A percentile compares a stretch with the other conserved stretches of the same genome.
phyloP scores from a whole-genome alignment of 2,329 filamentous ascomycete species.

The Knoxdaviesia proteae region DNA sequence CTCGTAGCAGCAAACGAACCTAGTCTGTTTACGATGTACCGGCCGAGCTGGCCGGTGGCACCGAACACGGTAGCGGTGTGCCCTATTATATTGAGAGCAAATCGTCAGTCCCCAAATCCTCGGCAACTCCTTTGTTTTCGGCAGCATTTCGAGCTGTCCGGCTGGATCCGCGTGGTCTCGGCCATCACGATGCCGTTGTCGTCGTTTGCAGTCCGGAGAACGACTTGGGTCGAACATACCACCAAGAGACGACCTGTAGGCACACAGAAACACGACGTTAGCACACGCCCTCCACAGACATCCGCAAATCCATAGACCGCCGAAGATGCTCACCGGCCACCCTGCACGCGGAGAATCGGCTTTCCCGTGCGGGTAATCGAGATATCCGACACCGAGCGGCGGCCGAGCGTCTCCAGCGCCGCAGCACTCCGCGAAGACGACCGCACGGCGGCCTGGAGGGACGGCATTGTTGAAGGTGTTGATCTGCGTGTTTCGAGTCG shows the following conservation, averaged over 20 bases:
- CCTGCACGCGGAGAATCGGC: constrained; percentile 72
- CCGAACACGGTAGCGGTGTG: constrained; percentile 96
- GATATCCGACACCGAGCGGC: constrained; percentile 53
- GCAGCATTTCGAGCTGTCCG: too few relatives aligned
- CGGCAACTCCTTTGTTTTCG: too few relatives aligned
- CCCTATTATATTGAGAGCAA: constrained; percentile 25
- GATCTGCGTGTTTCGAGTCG: constrained; percentile 5
- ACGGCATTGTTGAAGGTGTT: constrained; percentile 24
- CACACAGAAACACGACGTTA: constrained; percentile 8
- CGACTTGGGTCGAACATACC: constrained; percentile 28
- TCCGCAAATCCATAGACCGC: constrained; percentile 1
- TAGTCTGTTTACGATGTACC: constrained; percentile 93
- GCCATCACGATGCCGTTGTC: not conserved
- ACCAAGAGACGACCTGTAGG: constrained; percentile 60
- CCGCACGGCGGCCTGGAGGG: constrained; percentile 34
- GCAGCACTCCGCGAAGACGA: constrained; percentile 20
- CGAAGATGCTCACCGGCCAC: constrained; percentile 53
- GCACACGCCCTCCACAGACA: constrained; percentile 2
- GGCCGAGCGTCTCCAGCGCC: constrained; percentile 24
- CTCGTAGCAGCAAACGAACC: constrained; percentile 24
- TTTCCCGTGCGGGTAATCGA: constrained; percentile 90
- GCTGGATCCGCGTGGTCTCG: not conserved
- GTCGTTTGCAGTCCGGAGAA: not conserved
- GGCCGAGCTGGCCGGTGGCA: constrained; percentile 83
- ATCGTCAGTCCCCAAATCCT: too few relatives aligned